Conservation (phyloP, 306 rosid species). For the Benincasa hispida region DNA sequence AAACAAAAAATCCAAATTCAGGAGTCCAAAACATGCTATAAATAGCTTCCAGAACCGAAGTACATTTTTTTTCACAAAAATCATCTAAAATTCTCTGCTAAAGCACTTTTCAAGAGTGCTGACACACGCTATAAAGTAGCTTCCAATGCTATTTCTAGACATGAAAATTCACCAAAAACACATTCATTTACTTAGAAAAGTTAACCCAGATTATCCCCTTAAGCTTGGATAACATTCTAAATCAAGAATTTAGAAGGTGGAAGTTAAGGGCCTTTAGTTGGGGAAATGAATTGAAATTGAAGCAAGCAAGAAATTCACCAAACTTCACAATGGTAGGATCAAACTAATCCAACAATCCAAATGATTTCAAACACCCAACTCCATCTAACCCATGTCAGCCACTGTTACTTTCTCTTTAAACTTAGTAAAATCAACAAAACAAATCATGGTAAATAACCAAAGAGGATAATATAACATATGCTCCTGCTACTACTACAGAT, state of each 20-base stretch:
- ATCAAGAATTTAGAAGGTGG: background rate
- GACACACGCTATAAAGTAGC: background rate
- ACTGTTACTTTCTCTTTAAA: background rate
- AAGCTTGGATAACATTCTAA: background rate
- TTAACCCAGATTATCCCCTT: background rate
- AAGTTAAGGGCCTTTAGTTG: background rate
- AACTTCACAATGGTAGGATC: background rate
- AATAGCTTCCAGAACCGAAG: background rate
- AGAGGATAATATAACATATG: background rate
- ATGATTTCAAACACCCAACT: constrained; percentile 7
- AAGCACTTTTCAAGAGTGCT: background rate
- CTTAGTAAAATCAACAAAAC: background rate
- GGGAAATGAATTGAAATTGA: background rate
- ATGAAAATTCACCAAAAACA: background rate
- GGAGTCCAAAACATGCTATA: background rate
- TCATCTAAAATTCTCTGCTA: background rate
- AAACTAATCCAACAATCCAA: constrained; percentile 4
- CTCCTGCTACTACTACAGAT: background rate
- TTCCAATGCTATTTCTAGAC: background rate
- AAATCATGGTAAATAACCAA: background rate
- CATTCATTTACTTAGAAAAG: background rate
- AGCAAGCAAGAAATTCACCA: constrained; percentile 5
- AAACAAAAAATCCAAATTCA: too few relatives aligned
- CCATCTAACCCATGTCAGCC: constrained; percentile 5
- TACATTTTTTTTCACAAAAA: background rate